Conservation (phyloP, 2,329 filamentous ascomycete genomes). For the Cadophora luteo-olivacea region DNA sequence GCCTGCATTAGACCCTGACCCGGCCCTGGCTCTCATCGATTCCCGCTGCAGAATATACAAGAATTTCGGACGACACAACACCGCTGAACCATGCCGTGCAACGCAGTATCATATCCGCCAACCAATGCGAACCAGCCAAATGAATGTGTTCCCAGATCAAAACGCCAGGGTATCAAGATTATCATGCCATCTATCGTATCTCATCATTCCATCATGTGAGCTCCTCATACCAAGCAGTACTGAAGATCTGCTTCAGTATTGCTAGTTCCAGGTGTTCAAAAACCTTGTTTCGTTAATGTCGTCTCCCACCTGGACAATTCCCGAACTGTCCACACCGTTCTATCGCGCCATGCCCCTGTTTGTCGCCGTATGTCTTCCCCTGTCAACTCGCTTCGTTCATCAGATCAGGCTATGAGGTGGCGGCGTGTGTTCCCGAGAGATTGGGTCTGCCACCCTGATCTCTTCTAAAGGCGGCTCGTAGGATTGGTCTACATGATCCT, state of each 20-base stretch:
- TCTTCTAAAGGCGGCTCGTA: not conserved
- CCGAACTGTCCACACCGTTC: not conserved
- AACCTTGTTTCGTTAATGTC: not conserved
- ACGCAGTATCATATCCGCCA: not conserved
- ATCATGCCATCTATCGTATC: constrained; percentile 10
- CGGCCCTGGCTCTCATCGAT: not conserved
- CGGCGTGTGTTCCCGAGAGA: not conserved
- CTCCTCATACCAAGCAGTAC: not conserved
- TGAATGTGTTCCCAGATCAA: constrained; percentile 6
- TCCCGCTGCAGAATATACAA: constrained; percentile 5
- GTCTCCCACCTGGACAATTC: not conserved
- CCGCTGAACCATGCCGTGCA: not conserved
- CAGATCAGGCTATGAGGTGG: constrained; percentile 10
- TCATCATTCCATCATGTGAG: not conserved
- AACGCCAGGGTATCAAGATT: constrained; percentile 9
- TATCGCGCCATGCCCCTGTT: not conserved
- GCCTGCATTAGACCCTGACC: constrained; percentile 11
- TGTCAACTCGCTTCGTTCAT: not conserved
- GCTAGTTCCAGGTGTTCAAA: not conserved
- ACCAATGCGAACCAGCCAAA: constrained; percentile 1
- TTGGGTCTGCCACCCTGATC: not conserved
- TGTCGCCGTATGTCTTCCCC: not conserved
- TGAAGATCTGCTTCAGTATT: not conserved
- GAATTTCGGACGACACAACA: not conserved
- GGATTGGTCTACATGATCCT: constrained; percentile 13